Evolutionary conservation across 805 yeast species (phyloP).

Genomic region (Kodamaea fukazawae): DNA sequence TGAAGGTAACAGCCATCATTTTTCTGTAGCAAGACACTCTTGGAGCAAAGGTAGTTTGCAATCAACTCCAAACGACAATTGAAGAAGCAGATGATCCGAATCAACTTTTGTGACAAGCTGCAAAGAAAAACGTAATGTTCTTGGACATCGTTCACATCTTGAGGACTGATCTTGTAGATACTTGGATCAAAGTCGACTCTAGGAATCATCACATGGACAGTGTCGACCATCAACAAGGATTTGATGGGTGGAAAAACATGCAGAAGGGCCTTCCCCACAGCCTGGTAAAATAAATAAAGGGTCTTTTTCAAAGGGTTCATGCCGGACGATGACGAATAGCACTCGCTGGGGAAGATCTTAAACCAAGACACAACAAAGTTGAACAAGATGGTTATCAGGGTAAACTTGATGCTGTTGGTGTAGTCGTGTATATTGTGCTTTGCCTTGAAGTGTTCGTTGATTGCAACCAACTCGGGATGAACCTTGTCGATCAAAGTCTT

Average conservation of each 20-base stretch:
- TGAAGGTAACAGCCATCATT: conserved; percentile 12
- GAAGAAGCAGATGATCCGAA: conserved; percentile 33
- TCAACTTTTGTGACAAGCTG: conserved; percentile 23
- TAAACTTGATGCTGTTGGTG: conserved; percentile 19
- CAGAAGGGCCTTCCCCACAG: conserved; percentile 32
- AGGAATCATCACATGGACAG: conserved; percentile 32
- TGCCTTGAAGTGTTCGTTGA: conserved; percentile 25
- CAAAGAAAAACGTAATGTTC: conserved; percentile 19
- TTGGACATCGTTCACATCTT: conserved; percentile 11
- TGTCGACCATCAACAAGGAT: conserved; percentile 33
- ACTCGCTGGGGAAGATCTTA: conserved; percentile 32
- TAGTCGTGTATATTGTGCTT: conserved; percentile 14
- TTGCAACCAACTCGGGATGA: conserved; percentile 25
- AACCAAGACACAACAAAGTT: conserved; percentile 37
- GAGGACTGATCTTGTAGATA: conserved; percentile 14
- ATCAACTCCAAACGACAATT: conserved; percentile 28
- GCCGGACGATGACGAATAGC: conserved; percentile 25
- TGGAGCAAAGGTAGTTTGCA: conserved; percentile 21
- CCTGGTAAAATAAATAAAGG: conserved; percentile 33
- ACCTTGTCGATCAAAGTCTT: conserved; percentile 22
- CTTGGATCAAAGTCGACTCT: conserved; percentile 26
- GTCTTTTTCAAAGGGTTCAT: conserved; percentile 30
- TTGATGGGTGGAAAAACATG: conserved; percentile 36
- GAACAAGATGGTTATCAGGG: conserved; percentile 31
- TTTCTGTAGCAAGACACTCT: conserved; percentile 20